Evolutionary conservation across 1,139 yeast species (phyloP).

Genomic region (Geotrichum histeridarum): DNA sequence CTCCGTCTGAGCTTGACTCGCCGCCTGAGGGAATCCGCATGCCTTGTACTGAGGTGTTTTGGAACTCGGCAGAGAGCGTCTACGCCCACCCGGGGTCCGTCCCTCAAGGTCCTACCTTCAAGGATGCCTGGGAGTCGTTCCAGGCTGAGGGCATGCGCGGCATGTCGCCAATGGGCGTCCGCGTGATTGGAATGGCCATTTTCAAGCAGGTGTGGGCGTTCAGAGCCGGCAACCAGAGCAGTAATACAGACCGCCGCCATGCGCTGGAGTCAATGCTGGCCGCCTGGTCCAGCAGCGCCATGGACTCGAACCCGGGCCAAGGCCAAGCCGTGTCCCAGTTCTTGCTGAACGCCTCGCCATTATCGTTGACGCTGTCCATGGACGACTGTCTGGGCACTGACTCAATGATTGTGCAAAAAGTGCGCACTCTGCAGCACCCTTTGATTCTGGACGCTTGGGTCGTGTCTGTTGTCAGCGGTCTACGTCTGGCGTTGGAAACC

Average conservation of each 20-base stretch:
- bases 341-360: slow-evolving; percentile 8
- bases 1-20: not conserved
- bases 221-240: not conserved
- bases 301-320: slow-evolving; percentile 29
- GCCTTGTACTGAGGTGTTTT: slow-evolving; percentile 36
- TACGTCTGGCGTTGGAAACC: slow-evolving; percentile 27
- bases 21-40: slow-evolving; percentile 18
- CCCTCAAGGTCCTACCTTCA: slow-evolving; percentile 15
- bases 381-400: not conserved
- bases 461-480: slow-evolving; percentile 24
- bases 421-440: slow-evolving; percentile 27
- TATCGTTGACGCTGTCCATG: slow-evolving; percentile 9
- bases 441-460: slow-evolving; percentile 23
- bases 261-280: not conserved
- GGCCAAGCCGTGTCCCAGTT: slow-evolving; percentile 26
- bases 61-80: slow-evolving; percentile 27
- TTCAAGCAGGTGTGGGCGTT: slow-evolving; percentile 9
- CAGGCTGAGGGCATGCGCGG: not conserved
- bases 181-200: slow-evolving; percentile 15
- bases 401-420: slow-evolving; percentile 18
- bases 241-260: not conserved
- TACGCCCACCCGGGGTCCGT: slow-evolving; percentile 2
- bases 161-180: slow-evolving; percentile 15
- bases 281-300: slow-evolving; percentile 15
- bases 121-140: slow-evolving; percentile 14